phyloP scores from a whole-genome alignment of 1,139 yeast genomes.

The Zygosaccharomyces pseudobailii region DNA sequence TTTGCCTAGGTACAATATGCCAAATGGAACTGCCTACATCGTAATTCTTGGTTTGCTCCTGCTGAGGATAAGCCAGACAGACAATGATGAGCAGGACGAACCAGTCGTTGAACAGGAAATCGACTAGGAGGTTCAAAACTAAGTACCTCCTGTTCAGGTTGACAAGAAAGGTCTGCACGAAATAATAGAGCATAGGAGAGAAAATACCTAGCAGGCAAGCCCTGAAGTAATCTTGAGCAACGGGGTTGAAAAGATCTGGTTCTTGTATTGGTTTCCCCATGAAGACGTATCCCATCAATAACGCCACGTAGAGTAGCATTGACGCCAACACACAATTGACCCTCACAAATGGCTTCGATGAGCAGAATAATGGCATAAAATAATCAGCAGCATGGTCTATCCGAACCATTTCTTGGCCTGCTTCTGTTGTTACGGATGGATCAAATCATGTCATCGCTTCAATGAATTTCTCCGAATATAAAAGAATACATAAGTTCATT shows the following conservation, averaged over 20 bases:
- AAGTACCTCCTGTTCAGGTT: slow-evolving; percentile 20
- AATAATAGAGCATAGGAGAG: slow-evolving; percentile 32
- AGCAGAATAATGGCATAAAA: slow-evolving; percentile 34
- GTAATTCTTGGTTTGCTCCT: slow-evolving; percentile 1
- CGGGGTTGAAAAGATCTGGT: slow-evolving; percentile 31
- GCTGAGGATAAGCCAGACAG: slow-evolving; percentile 35
- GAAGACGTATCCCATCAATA: slow-evolving; percentile 22
- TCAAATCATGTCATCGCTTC: background rate
- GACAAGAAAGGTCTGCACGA: slow-evolving; percentile 27
- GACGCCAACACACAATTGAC: slow-evolving; percentile 16
- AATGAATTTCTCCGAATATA: background rate
- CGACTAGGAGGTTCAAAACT: slow-evolving; percentile 25
- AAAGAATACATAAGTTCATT: slow-evolving; percentile 1
- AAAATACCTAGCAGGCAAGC: slow-evolving; percentile 32
- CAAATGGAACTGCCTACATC: slow-evolving; percentile 16
- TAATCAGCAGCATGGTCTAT: slow-evolving; percentile 29
- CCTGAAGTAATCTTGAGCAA: slow-evolving; percentile 35
- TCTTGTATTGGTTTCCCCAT: slow-evolving; percentile 27
- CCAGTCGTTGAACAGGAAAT: slow-evolving; percentile 32
- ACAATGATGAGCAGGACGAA: slow-evolving; percentile 30
- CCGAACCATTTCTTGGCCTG: slow-evolving; percentile 26
- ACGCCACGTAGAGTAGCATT: slow-evolving; percentile 14
- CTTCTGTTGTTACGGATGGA: background rate
- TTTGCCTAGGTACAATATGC: slow-evolving; percentile 35
- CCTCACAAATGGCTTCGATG: slow-evolving; percentile 26